Base-by-base conservation (phyloP, 2,329 filamentous ascomycete genomes). In the Diaporthe sp. region DNA sequence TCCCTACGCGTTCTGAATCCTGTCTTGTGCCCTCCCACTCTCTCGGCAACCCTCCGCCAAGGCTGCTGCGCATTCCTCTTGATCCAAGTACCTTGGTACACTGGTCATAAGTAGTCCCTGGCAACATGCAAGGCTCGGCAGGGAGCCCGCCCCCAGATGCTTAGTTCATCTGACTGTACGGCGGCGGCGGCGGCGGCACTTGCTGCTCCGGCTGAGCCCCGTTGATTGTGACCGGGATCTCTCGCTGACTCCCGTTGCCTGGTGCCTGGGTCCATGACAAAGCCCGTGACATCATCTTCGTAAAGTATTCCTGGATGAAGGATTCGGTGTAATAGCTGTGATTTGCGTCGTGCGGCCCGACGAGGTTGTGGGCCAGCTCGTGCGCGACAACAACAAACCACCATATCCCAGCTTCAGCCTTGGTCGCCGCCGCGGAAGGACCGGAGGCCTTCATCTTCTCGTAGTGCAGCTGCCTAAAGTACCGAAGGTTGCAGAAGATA, bases 361-460 rank as follows among this genome's bases (percentile, higher is more conserved):
- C 95, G 73, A 99, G 86, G 82, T 99, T 99, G 85, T 99, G 97
- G 75, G 97, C 96, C 83, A 99, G 86, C 85, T 99, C 97, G 82
- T 99, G 97, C 77, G 95, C 97, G 77, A 98, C 83, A n/a, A 97
- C 95, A 78, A 98, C 94, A 91, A 94, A 98, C 96, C 96, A 98
- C 88, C 96, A 98, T 1, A 93, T 90, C 74, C 92, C 87, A 3
- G 94, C 94, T 76, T 97, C 94, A 5, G 91, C 88, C 81, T 87
- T 91, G 28, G 81, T 31, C 70, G 78, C 58, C 31, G 82, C 67
- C 74, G 85, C 67, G 22, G 69, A 25, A 4, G 53, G 53, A 15
- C 75, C 75, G 22, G 57, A 13, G 78, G 78, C 76, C 79, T 78
- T 80, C 65, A 91, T 83, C 77, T 87, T 83, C 19, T 85, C 80